Evolutionary conservation across 2,329 filamentous ascomycete species (phyloP).

Genomic region (Ceratocystiopsis brevicomis): DNA sequence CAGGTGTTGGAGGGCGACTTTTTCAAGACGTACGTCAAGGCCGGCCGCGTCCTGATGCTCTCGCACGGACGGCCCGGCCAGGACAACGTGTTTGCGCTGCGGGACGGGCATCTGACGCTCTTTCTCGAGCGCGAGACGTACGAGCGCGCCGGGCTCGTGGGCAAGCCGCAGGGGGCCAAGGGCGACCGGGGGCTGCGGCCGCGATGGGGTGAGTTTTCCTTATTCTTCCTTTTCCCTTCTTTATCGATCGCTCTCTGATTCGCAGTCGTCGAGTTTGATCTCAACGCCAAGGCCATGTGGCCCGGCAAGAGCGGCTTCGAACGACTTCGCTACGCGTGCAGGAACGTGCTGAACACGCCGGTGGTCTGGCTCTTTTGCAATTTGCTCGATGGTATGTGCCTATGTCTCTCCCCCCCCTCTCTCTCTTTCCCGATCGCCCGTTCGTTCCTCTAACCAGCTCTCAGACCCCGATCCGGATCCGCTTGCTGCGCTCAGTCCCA

Average conservation of each 20-base stretch:
- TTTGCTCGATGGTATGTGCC: conserved; percentile 22
- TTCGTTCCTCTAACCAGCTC: background rate
- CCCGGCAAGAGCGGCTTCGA: conserved; percentile 72
- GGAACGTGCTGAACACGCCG: conserved; percentile 51
- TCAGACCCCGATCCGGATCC: conserved; percentile 31
- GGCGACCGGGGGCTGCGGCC: conserved; percentile 42
- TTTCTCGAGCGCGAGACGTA: conserved; percentile 67
- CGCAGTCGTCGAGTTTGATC: conserved; percentile 58
- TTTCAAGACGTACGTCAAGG: conserved; percentile 71
- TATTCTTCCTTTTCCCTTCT: background rate
- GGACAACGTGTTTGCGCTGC: conserved; percentile 54
- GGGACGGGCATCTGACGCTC: conserved; percentile 52
- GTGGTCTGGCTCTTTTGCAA: conserved; percentile 66
- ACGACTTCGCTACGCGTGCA: conserved; percentile 56
- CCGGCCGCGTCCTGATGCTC: conserved; percentile 62
- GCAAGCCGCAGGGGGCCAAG: conserved; percentile 43
- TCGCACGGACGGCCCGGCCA: conserved; percentile 55
- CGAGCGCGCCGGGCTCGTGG: conserved; percentile 63
- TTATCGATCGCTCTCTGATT: background rate
- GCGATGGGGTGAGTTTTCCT: conserved; percentile 44
- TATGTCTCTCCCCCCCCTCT: background rate
- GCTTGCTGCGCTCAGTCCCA: conserved; percentile 25
- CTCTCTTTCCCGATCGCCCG: conserved; percentile 9
- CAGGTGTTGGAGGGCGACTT: conserved; percentile 58
- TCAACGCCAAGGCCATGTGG: conserved; percentile 57